phyloP scores from a whole-genome alignment of 208 protist species.

The Phytomonas francai region DNA sequence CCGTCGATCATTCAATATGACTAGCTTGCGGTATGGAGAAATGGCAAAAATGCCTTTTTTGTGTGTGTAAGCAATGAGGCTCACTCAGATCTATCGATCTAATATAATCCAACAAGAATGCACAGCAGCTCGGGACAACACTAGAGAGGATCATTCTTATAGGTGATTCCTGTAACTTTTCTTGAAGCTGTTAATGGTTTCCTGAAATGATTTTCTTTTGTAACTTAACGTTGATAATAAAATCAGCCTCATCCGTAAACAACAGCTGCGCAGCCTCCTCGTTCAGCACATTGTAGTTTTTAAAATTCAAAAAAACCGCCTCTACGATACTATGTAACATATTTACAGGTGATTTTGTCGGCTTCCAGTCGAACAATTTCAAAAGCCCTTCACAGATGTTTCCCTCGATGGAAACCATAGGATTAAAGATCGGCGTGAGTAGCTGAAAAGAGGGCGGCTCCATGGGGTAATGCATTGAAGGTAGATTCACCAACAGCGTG shows the following conservation, averaged over 20 bases:
- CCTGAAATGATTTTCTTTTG: slow-evolving; percentile 8
- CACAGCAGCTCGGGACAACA: too few relatives aligned
- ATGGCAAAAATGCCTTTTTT: too few relatives aligned
- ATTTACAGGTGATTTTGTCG: slow-evolving; percentile 22
- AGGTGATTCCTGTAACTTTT: too few relatives aligned
- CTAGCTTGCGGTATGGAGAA: too few relatives aligned
- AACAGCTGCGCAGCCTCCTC: slow-evolving; percentile 27
- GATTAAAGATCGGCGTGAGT: slow-evolving; percentile 50
- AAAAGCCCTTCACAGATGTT: slow-evolving; percentile 45
- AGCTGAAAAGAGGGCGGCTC: slow-evolving; percentile 42
- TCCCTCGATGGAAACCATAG: slow-evolving; percentile 31
- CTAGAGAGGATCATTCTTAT: too few relatives aligned
- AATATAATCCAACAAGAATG: too few relatives aligned
- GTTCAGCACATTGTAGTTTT: slow-evolving; percentile 23
- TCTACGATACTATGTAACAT: slow-evolving; percentile 26
- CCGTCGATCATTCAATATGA: too few relatives aligned
- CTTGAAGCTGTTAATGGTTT: not conserved
- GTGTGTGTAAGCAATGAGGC: too few relatives aligned
- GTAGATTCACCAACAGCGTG: slow-evolving; percentile 30
- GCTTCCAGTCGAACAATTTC: slow-evolving; percentile 30
- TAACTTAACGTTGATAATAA: slow-evolving; percentile 19
- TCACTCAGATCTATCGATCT: too few relatives aligned
- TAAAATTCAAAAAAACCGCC: slow-evolving; percentile 41
- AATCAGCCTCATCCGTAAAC: slow-evolving; percentile 15
- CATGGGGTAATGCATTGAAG: slow-evolving; percentile 46